Evolutionary conservation across 345 rosid species (phyloP).

Genomic region (Lepidium didymum): DNA sequence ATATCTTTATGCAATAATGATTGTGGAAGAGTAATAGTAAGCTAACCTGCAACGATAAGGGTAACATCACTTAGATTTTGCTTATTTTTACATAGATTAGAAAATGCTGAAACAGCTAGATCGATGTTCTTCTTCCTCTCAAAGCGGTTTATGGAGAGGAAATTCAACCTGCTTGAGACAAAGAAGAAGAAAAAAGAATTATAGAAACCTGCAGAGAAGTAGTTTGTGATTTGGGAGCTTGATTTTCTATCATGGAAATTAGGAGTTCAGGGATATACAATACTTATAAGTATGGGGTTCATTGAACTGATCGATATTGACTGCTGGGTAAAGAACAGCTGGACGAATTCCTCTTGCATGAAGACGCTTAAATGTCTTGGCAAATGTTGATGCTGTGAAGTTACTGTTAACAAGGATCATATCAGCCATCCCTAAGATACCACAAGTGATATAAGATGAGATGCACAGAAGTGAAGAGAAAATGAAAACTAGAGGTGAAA

Average conservation of each 20-base stretch:
- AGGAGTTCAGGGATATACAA: conserved; percentile 32
- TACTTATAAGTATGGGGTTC: conserved; percentile 54
- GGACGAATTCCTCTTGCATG: conserved; percentile 62
- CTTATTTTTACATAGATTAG: conserved; percentile 44
- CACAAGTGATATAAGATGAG: conserved; percentile 6
- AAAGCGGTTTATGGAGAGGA: conserved; percentile 82
- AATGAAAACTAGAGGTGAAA: not conserved
- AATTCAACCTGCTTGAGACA: conserved; percentile 56
- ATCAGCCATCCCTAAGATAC: conserved; percentile 75
- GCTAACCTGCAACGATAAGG: conserved; percentile 72
- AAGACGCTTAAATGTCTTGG: conserved; percentile 72
- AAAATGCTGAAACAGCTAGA: conserved; percentile 83
- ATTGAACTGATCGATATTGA: conserved; percentile 68
- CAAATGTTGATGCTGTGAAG: conserved; percentile 83
- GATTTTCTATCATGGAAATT: not conserved
- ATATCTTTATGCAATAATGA: not conserved
- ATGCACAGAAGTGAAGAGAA: not conserved
- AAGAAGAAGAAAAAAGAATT: conserved; percentile 6
- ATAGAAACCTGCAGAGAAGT: not conserved
- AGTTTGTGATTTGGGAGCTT: not conserved
- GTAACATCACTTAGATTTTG: conserved; percentile 41
- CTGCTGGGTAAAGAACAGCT: conserved; percentile 85
- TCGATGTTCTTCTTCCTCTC: conserved; percentile 87
- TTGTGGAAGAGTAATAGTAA: not conserved
- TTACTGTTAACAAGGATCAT: conserved; percentile 79